Evolutionary conservation across 257 asterid genomes (phyloP).

Genomic region (Solanum piurae): DNA sequence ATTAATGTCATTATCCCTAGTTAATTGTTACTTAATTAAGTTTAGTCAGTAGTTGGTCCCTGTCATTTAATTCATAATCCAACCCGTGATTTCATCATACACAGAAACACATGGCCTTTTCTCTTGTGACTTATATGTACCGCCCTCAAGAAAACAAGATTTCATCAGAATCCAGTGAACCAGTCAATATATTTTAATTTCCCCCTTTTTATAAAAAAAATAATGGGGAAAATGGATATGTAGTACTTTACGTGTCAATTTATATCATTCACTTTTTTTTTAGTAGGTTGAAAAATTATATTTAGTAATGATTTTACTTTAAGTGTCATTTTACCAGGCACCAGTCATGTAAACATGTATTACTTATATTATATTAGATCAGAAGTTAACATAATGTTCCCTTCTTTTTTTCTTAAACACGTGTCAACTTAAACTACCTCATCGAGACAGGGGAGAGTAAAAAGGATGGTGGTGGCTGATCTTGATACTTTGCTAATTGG

Average conservation of each 20-base stretch:
- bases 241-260: too few species aligned
- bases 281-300: too few species aligned
- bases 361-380: too few species aligned
- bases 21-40: conserved; percentile 11
- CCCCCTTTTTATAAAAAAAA: background rate
- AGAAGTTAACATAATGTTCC: too few species aligned
- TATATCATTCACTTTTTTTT: too few species aligned
- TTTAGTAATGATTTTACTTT: too few species aligned
- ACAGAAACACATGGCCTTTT: conserved; percentile 6
- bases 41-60: conserved; percentile 40
- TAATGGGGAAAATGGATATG: background rate
- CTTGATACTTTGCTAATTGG: background rate
- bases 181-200: background rate
- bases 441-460: too few species aligned
- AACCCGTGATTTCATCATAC: conserved; percentile 25
- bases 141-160: background rate
- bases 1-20: conserved; percentile 36
- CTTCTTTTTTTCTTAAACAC: background rate
- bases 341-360: background rate
- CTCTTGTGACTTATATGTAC: background rate
- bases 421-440: background rate
- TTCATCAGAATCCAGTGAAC: background rate
- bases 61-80: conserved; percentile 29
- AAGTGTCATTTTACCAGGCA: background rate
- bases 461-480: background rate